Evolutionary conservation across 1,139 yeast species (phyloP), one percentile per base, ranked within the genome.

Genomic region (Lodderomyces elongisporus): DNA sequence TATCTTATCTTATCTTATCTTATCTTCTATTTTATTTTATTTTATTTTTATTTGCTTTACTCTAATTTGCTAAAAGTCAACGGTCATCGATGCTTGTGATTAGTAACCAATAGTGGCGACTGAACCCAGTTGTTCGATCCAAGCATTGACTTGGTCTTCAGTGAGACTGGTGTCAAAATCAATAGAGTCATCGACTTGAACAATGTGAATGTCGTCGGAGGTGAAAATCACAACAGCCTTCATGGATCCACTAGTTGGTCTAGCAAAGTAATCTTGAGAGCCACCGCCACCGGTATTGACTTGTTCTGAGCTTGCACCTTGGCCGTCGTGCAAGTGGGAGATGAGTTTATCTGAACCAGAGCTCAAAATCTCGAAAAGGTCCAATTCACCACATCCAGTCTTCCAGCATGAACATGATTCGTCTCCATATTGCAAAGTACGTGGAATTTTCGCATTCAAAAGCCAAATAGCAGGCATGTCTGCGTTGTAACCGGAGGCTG

Each of bases 221-320:
- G 59, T 48, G 62, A 91, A 89, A 48, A 89, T 66, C 43, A 77
- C 96, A 44, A 96, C 97, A 49, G 94, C 96, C 68, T 84, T 87
- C 71, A 89, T 67, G 34, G 94, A 69, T 14, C 78, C 73, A 42
- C 66, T 54, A 32, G 82, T 74, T 52, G 97, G 97, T 73, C 98
- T 85, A 17, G 61, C 54, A 57, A 91, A 85, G 74, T 79, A 88
- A 63, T 88, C 94, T 48, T 79, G 70, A 41, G 95, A 71, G 54
- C 95, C 96, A 59, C 94, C 94, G 54, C 95, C 95, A 56, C 81
- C 82, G 35, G 44, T 47, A 36, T 51, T 47, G 30, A 62, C 43
- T 31, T 17, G 10, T 69, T 47, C 46, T 78, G 77, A 42, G 60
- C 47, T 17, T 44, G 67, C 57, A 51, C 93, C 94, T 71, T 88